A percentile compares a stretch with the other conserved stretches of the same genome.
Evolutionary conservation across 345 rosid genomes (phyloP).

Genomic region (Populus deltoides): DNA sequence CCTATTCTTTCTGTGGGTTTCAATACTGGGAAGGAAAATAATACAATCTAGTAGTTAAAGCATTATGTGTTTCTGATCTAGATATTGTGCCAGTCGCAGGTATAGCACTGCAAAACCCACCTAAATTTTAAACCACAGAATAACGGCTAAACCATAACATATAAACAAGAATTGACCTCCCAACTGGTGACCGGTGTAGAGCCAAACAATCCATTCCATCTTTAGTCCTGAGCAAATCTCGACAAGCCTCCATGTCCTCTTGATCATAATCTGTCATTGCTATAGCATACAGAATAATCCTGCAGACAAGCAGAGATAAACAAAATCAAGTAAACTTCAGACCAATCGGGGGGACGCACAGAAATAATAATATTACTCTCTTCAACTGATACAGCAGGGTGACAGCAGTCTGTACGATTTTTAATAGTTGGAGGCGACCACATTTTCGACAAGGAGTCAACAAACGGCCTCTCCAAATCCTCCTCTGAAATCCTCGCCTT

Average conservation of each 20-base stretch:
- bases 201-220: slow-evolving; percentile 76
- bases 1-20: background rate
- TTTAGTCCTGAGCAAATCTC: slow-evolving; percentile 53
- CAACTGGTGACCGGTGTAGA: slow-evolving; percentile 60
- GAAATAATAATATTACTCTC: slow-evolving; percentile 22
- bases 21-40: background rate
- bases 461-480: slow-evolving; percentile 69
- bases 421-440: slow-evolving; percentile 63
- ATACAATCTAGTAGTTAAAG: background rate
- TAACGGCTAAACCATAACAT: background rate
- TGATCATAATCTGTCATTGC: slow-evolving; percentile 80
- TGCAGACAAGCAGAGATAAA: slow-evolving; percentile 22
- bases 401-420: slow-evolving; percentile 55
- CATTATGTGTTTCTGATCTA: background rate
- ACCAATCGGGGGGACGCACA: background rate
- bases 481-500: slow-evolving; percentile 41
- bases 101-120: background rate
- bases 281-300: slow-evolving; percentile 71
- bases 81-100: background rate
- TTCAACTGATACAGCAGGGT: slow-evolving; percentile 24
- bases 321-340: background rate
- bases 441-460: slow-evolving; percentile 69
- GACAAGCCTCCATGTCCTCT: slow-evolving; percentile 37
- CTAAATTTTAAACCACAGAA: background rate
- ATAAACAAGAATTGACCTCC: slow-evolving; percentile 48